Conservation (phyloP, 805 yeast genomes). For the Priceomyces haplophilus region DNA sequence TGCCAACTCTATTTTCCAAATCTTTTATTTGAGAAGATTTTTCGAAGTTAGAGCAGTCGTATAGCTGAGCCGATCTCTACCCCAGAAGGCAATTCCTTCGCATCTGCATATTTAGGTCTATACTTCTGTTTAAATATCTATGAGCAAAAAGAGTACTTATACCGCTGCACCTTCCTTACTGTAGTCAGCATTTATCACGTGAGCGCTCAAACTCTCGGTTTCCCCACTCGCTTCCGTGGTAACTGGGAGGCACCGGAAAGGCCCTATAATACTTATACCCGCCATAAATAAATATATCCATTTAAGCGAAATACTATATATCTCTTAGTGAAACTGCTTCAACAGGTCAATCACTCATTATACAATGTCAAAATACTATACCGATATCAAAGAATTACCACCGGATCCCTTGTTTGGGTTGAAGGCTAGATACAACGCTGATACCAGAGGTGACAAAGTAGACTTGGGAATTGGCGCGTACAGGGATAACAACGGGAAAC, state of each 20-base stretch:
- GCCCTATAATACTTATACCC: neutral
- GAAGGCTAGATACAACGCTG: slow-evolving; percentile 61
- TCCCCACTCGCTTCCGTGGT: slow-evolving; percentile 1
- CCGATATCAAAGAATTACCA: slow-evolving; percentile 61
- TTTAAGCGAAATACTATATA: neutral
- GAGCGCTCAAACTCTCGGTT: neutral
- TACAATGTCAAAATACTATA: slow-evolving; percentile 38
- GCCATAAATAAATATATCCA: neutral
- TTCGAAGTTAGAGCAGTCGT: slow-evolving; percentile 92
- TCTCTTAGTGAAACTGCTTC: neutral
- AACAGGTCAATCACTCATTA: neutral
- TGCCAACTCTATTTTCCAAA: slow-evolving; percentile 86
- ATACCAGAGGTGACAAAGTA: slow-evolving; percentile 62
- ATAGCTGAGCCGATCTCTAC: slow-evolving; percentile 20
- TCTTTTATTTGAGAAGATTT: slow-evolving; percentile 88
- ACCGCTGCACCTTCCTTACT: neutral
- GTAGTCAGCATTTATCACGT: neutral
- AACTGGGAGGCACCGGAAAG: neutral
- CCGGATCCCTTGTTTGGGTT: slow-evolving; percentile 87
- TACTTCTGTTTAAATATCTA: slow-evolving; percentile 1
- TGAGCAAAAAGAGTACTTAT: slow-evolving; percentile 2
- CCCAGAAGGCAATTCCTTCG: neutral
- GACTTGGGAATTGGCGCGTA: slow-evolving; percentile 85
- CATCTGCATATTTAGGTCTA: slow-evolving; percentile 4
- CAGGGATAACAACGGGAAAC: slow-evolving; percentile 65